These are phyloP conservation scores for Tricholoma sp. DNA, from an alignment of 768 basidiomycete genomes.

Conservation along the genomic window DNA sequence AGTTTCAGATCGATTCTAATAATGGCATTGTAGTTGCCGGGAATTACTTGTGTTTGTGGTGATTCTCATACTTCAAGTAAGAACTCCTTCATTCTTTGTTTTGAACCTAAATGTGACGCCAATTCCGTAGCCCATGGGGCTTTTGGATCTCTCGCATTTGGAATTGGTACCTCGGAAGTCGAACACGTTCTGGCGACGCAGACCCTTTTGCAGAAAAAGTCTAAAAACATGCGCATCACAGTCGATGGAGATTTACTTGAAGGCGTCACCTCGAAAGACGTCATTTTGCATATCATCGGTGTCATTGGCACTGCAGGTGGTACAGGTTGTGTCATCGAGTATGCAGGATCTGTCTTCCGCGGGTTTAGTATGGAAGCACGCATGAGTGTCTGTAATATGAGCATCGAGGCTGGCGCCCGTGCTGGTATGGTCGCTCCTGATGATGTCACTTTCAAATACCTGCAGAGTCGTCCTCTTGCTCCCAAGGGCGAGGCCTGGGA, in stretches of 20 bases:
- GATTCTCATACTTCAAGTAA: slow-evolving; percentile 91
- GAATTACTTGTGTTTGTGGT: slow-evolving; percentile 83
- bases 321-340: slow-evolving; percentile 89
- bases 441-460: slow-evolving; percentile 80
- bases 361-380: slow-evolving; percentile 86
- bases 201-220: slow-evolving; percentile 80
- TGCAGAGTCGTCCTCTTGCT: slow-evolving; percentile 73
- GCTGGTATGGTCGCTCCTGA: slow-evolving; percentile 93
- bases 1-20: slow-evolving; percentile 3
- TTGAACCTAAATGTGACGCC: neutral
- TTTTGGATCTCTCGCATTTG: slow-evolving; percentile 89
- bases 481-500: slow-evolving; percentile 88
- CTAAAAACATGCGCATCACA: slow-evolving; percentile 89
- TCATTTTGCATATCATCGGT: slow-evolving; percentile 87
- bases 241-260: slow-evolving; percentile 79
- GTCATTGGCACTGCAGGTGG: slow-evolving; percentile 92
- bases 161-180: slow-evolving; percentile 91
- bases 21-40: slow-evolving; percentile 47
- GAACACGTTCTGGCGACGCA: slow-evolving; percentile 94
- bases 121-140: slow-evolving; percentile 71
- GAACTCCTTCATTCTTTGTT: slow-evolving; percentile 19
- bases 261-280: slow-evolving; percentile 87
- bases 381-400: slow-evolving; percentile 94
- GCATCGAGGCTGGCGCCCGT: slow-evolving; percentile 89
- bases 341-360: slow-evolving; percentile 84